A percentile compares a stretch with the other conserved stretches of the same genome.
These are phyloP conservation scores for Xylaria sp. DNA, from an alignment of 2,329 filamentous ascomycete genomes.

Conservation along the genomic window DNA sequence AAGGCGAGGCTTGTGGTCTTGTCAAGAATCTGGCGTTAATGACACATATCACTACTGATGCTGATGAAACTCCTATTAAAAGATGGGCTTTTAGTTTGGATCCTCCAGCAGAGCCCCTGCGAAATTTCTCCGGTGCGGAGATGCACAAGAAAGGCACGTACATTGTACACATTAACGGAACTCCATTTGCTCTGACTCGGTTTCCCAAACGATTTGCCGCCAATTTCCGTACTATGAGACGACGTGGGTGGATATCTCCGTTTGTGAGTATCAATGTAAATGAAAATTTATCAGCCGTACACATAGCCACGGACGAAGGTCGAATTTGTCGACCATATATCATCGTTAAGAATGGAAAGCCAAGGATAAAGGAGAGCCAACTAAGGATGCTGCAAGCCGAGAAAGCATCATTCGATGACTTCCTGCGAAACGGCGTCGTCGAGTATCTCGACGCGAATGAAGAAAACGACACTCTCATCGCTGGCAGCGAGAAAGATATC, in stretches of 20 bases:
- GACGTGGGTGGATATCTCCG: conserved; percentile 91
- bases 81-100: conserved; percentile 88
- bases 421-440: conserved; percentile 86
- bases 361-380: conserved; percentile 81
- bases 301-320: conserved; percentile 96
- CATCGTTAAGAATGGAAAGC: conserved; percentile 87
- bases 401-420: conserved; percentile 91
- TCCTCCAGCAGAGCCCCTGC: conserved; percentile 81
- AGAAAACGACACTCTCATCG: conserved; percentile 95
- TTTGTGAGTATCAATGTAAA: conserved; percentile 98
- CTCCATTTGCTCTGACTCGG: conserved; percentile 86
- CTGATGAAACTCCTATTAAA: conserved; percentile 89
- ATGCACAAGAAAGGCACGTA: conserved; percentile 87
- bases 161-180: conserved; percentile 94
- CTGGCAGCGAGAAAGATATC: conserved; percentile 87
- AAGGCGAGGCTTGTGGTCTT: conserved; percentile 97
- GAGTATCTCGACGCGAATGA: conserved; percentile 99
- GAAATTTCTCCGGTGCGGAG: conserved; percentile 77
- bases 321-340: conserved; percentile 96
- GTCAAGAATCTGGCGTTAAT: conserved; percentile 98
- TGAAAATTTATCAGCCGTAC: conserved; percentile 87
- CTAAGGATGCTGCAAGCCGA: conserved; percentile 84
- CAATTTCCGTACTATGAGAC: conserved; percentile 85
- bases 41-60: conserved; percentile 98
- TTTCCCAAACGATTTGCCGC: conserved; percentile 87